These are phyloP conservation scores for Candida succiphila DNA, from an alignment of 805 yeast genomes.

Conservation along the genomic window DNA sequence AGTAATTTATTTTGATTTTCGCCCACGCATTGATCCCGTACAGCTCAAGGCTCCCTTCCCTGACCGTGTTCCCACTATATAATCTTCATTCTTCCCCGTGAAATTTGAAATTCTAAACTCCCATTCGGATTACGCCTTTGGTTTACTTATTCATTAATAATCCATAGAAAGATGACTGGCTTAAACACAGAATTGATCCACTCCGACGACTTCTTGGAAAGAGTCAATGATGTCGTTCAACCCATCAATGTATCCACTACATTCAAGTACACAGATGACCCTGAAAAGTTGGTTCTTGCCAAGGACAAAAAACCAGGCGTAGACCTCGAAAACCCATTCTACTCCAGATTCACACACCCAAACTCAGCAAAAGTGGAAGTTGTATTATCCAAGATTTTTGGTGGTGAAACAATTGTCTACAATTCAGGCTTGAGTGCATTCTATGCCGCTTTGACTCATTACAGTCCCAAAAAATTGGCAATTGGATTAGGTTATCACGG, in stretches of 20 bases:
- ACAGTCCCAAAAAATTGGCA: conserved; percentile 62
- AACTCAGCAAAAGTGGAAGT: conserved; percentile 60
- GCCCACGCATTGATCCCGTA: too few species aligned
- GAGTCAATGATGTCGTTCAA: conserved; percentile 61
- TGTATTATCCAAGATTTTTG: conserved; percentile 48
- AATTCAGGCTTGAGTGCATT: conserved; percentile 78
- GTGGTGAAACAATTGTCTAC: conserved; percentile 59
- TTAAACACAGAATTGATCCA: conserved; percentile 55
- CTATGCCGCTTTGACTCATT: conserved; percentile 58
- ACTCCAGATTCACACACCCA: conserved; percentile 72
- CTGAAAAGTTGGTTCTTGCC: conserved; percentile 41
- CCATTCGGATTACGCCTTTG: too few species aligned
- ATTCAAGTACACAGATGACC: conserved; percentile 54
- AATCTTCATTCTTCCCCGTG: too few species aligned
- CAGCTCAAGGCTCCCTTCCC: too few species aligned
- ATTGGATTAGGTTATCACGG: conserved; percentile 85
- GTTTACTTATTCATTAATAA: too few species aligned
- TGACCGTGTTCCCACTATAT: too few species aligned
- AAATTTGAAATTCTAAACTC: too few species aligned
- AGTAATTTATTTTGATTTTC: too few species aligned
- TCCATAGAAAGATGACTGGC: conserved; percentile 29
- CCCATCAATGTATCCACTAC: conserved; percentile 83
- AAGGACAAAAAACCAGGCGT: conserved; percentile 15
- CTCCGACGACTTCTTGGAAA: conserved; percentile 42
- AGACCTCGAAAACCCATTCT: conserved; percentile 28